Percentiles rank a stretch among this genome's conserved stretches.
These are phyloP conservation scores for Acmispon strigosus DNA, from an alignment of 306 rosid species.

Conservation along the genomic window DNA sequence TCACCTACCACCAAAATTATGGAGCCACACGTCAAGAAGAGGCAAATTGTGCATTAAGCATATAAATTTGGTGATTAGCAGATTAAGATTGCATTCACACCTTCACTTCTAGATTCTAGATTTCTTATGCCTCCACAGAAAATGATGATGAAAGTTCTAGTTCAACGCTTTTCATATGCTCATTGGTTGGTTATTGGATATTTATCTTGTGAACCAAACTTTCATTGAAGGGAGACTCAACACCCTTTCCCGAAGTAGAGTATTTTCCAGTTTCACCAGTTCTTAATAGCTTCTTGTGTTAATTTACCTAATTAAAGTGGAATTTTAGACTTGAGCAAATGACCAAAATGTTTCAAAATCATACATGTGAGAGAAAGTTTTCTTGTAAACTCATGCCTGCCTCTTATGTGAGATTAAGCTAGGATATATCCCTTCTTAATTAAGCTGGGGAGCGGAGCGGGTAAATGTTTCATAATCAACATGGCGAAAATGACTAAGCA, in stretches of 20 bases:
- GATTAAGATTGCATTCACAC: constrained; percentile 29
- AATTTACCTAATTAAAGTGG: neutral
- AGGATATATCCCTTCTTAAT: neutral
- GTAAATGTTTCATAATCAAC: neutral
- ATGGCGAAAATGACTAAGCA: neutral
- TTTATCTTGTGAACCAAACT: no score
- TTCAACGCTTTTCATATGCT: constrained; percentile 19
- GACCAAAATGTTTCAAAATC: neutral
- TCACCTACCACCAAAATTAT: neutral
- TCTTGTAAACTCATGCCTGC: neutral
- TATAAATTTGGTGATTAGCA: neutral
- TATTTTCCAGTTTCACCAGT: neutral
- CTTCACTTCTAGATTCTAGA: neutral
- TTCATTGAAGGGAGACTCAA: neutral
- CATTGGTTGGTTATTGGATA: no score
- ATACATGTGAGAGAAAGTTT: neutral
- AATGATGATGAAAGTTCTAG: neutral
- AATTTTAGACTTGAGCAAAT: neutral
- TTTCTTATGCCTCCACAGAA: constrained; percentile 19
- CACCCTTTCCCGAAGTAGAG: neutral
- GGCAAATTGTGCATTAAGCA: constrained; percentile 5
- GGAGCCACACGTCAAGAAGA: constrained; percentile 8
- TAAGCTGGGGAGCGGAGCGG: neutral
- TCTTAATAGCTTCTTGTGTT: neutral
- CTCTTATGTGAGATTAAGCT: neutral